Evolutionary conservation across 768 basidiomycete genomes (phyloP).

Genomic region (Boletus tylopilopsis): DNA sequence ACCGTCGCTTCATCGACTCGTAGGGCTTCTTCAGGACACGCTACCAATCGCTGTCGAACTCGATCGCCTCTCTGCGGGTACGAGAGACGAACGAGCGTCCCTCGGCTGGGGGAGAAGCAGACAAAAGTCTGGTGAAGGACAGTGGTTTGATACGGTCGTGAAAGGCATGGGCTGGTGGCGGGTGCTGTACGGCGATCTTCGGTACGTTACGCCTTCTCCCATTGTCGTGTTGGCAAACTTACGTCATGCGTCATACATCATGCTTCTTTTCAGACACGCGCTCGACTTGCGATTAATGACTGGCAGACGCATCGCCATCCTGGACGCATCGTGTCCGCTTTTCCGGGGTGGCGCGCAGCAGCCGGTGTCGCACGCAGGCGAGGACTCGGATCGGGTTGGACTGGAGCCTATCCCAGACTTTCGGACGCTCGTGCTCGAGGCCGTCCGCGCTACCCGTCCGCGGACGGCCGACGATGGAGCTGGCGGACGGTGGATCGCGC

Average conservation of each 20-base stretch:
- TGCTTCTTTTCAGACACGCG: conserved; percentile 63
- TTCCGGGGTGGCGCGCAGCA: conserved; percentile 25
- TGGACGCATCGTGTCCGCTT: conserved; percentile 71
- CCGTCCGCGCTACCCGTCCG: conserved; percentile 38
- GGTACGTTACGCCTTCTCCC: conserved; percentile 37
- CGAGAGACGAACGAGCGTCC: conserved; percentile 22
- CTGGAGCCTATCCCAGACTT: conserved; percentile 63
- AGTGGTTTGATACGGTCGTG: conserved; percentile 60
- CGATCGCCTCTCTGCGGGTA: conserved; percentile 44
- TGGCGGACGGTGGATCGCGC: conserved; percentile 41
- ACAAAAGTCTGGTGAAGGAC: conserved; percentile 17
- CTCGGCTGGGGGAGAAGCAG: conserved; percentile 16
- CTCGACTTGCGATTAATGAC: conserved; percentile 78
- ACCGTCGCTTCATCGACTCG: conserved; percentile 61
- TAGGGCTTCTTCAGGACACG: conserved; percentile 69
- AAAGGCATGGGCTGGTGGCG: conserved; percentile 85
- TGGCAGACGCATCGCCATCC: conserved; percentile 58
- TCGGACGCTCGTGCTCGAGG: conserved; percentile 44
- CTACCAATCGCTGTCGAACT: conserved; percentile 74
- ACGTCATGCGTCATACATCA: neutral
- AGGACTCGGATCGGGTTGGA: conserved; percentile 25
- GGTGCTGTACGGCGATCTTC: conserved; percentile 63
- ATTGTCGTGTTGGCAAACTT: neutral
- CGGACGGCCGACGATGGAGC: neutral
- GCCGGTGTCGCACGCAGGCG: neutral